phyloP scores from a whole-genome alignment of 768 basidiomycete species.

The Termitomyces sp. region DNA sequence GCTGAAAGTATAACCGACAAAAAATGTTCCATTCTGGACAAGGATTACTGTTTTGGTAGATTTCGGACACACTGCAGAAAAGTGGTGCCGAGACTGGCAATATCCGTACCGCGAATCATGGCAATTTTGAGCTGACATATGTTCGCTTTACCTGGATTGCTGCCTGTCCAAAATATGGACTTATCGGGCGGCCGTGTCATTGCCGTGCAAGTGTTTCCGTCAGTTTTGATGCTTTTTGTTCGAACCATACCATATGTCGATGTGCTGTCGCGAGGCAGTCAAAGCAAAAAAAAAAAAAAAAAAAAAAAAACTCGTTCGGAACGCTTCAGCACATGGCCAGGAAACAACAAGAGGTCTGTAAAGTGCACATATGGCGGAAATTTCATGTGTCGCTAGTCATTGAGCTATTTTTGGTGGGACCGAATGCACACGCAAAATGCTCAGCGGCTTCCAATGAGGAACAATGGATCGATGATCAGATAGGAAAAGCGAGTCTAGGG shows the following conservation, averaged over 20 bases:
- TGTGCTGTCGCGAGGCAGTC: not conserved
- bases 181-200: not conserved
- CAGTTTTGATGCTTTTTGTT: not conserved
- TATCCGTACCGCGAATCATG: not conserved
- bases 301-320: not conserved
- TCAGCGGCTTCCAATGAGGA: constrained; percentile 3
- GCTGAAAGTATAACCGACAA: not conserved
- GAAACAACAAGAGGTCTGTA: not conserved
- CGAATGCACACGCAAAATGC: not conserved
- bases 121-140: not conserved
- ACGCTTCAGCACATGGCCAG: not conserved
- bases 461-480: constrained; percentile 12
- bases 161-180: not conserved
- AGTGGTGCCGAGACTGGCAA: too few relatives aligned
- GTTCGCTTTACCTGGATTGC: not conserved
- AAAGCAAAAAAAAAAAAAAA: not conserved
- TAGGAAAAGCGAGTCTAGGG: not conserved
- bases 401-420: not conserved
- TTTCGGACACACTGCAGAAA: not conserved
- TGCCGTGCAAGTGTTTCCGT: not conserved
- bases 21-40: not conserved
- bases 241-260: not conserved
- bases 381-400: not conserved
- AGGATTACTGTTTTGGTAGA: not conserved
- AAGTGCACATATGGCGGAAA: not conserved